These are phyloP conservation scores for Trebouxia gelatinosa DNA, from an alignment of 163 green algal genomes.

Conservation along the genomic window DNA sequence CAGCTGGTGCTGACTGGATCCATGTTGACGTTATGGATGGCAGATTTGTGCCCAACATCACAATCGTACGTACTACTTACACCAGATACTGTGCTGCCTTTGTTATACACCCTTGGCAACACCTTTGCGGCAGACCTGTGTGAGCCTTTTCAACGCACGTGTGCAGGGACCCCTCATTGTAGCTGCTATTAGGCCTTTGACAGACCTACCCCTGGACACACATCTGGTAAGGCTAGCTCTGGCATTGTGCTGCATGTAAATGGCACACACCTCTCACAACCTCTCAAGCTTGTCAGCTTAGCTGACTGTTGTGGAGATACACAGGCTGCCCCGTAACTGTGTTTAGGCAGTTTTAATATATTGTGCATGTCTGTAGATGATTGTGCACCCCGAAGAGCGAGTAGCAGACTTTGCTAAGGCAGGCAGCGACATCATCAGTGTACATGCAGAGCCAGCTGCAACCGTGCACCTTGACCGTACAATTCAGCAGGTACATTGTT, in stretches of 20 bases:
- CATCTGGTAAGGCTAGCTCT: conserved; percentile 79
- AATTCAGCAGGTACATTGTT: conserved; percentile 71
- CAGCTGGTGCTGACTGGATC: conserved; percentile 94
- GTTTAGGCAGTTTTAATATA: too few species aligned
- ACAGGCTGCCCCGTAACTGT: too few species aligned
- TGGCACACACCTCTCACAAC: too few species aligned
- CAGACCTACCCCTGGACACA: conserved; percentile 92
- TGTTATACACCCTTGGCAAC: not conserved
- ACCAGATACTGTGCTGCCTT: too few species aligned
- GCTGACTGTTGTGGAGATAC: too few species aligned
- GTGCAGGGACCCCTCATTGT: conserved; percentile 98
- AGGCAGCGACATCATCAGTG: conserved; percentile 95
- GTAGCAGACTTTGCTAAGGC: conserved; percentile 94
- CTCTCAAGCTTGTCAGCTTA: too few species aligned
- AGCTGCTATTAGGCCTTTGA: conserved; percentile 92
- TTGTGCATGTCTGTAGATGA: conserved; percentile 73
- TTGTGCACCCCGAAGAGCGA: conserved; percentile 97
- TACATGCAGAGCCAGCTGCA: conserved; percentile 88
- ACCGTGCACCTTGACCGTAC: conserved; percentile 96
- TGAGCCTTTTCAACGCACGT: conserved; percentile 49
- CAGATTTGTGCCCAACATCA: conserved; percentile 89
- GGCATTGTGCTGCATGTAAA: too few species aligned
- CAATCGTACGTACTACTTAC: conserved; percentile 23
- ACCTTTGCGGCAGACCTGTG: not conserved
- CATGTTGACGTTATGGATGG: conserved; percentile 96